Base-by-base conservation (phyloP, 306 rosid species). In the Sicyos edulis region DNA sequence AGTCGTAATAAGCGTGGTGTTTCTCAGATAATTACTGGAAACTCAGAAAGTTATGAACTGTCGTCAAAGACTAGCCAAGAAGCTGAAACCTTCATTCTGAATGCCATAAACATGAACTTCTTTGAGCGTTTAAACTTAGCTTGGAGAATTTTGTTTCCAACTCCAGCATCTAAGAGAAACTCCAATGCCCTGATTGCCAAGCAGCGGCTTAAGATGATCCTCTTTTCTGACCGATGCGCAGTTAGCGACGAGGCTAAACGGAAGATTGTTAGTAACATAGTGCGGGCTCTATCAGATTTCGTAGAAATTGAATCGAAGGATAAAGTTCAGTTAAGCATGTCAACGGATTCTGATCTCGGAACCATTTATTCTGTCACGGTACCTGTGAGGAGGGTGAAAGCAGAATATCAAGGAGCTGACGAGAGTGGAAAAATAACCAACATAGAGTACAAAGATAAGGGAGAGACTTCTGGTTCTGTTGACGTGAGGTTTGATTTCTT, bases 281-380 rank as follows among this genome's bases (percentile, higher is more conserved):
- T 93, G 62, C 87, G 75, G 14, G 80, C 96, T 67, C 80, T 93
- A 26, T 93, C 98, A 47, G 98, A 90, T 77, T 93, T 93, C n/a
- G 97, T 90, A 77, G 98, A 85, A 81, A 93, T 93, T 56, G 98
- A 93, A 81, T 88, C 98, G 1, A 92, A 82, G 76, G 98, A 93
- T 78, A 93, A 93, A 83, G 98, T 93, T 79, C 85, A 90, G 80
- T 79, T 93, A 68, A 93, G 92, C 64, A 96, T 93, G 74, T 90
- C 96, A 47, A 75, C 98, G 11, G 97, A 93, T 78, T 78, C 93
- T 34, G 96, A 88, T 75, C 81, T 93, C 21, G 98, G 98, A 76
- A 93, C 98, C 60, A 85, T 93, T 71, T 93, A 90, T 79, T 93
- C 98, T 1, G 95, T 93, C 78, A 90, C 95, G 0, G 97, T 93